A percentile compares a stretch with the other conserved stretches of the same genome.
phyloP scores from a whole-genome alignment of 257 asterid genomes.

The Solanum neorickii region DNA sequence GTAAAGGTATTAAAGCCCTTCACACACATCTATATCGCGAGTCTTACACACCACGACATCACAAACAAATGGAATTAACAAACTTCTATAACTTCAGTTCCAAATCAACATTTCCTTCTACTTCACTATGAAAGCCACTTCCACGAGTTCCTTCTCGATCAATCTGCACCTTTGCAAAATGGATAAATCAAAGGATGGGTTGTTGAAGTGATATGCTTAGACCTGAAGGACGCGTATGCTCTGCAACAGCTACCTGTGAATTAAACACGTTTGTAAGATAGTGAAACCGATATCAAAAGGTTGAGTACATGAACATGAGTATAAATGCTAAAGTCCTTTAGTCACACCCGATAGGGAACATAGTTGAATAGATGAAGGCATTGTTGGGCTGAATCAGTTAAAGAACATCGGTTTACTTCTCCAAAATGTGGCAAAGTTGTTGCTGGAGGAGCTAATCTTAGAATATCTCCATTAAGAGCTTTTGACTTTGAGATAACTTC shows the following conservation, averaged over 20 bases:
- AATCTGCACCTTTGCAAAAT: constrained; percentile 10
- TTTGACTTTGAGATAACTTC: constrained; percentile 32
- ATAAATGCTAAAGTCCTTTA: too few species aligned
- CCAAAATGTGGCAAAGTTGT: too few species aligned
- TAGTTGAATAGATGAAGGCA: too few species aligned
- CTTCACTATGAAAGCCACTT: constrained; percentile 18
- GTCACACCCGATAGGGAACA: too few species aligned
- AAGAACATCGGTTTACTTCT: too few species aligned
- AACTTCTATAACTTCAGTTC: constrained; percentile 46
- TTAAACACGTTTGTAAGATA: too few species aligned
- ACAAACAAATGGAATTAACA: not conserved
- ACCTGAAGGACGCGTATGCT: constrained; percentile 1
- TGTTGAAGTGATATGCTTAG: constrained; percentile 17
- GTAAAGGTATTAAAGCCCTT: not conserved
- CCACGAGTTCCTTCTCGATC: constrained; percentile 5
- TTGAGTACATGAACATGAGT: too few species aligned
- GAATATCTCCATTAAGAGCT: too few species aligned
- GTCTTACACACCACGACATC: not conserved
- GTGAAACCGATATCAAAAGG: too few species aligned
- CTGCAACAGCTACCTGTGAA: too few species aligned
- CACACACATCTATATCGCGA: not conserved
- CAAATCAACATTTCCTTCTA: constrained; percentile 43
- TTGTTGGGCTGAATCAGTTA: too few species aligned
- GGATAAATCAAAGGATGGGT: constrained; percentile 42
- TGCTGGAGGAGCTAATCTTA: too few species aligned